Base-by-base conservation (phyloP, 2,329 filamentous ascomycete genomes). In the Cyanodermella asteris region DNA sequence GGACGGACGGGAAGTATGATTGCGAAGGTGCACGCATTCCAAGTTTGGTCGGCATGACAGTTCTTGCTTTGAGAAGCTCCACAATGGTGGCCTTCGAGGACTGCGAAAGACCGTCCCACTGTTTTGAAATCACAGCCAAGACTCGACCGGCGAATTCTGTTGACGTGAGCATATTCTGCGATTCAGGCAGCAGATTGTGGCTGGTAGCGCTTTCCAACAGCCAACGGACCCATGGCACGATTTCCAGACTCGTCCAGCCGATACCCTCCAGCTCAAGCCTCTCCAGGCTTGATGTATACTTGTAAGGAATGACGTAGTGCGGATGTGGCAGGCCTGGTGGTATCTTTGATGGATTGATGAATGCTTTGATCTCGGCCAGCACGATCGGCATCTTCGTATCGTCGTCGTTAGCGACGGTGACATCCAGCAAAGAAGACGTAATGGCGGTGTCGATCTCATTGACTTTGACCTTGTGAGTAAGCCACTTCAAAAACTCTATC, bases 1-100 rank as follows among this genome's bases (percentile, higher is more conserved):
- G 87, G 18, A 97, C 87, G n/a, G 68, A 74, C 2, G 77, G 69
- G 41, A 97, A 93, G 46, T 93, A 97, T 0, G 87, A 72, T 35
- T 94, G 81, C 3, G 56, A 52, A 4, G 87, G 87, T 36, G 65
- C 75, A 37, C 59, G 73, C 82, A 97, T 90, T 6, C 87, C 87
- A 35, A 72, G 50, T 43, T 80, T 93, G 0, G 87, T 94, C 1
- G 87, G 87, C 41, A 97, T 77, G 15, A 91, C 64, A 0, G 78
- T 64, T 24, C 73, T 59, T 3, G 61, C 53, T 26, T 68, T 62
- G 3, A 94, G 53, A 4, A 80, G 49, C 10, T 62, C 54, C 6
- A 64, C 51, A 4, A 91, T 57, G 0, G 62, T 64, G 11, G 61
- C 56, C 43, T 73, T 87, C 3, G 72, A 70, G 3, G 53, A 53